phyloP scores from a whole-genome alignment of 2,329 filamentous ascomycete species.

The Simplicillium sp. region DNA sequence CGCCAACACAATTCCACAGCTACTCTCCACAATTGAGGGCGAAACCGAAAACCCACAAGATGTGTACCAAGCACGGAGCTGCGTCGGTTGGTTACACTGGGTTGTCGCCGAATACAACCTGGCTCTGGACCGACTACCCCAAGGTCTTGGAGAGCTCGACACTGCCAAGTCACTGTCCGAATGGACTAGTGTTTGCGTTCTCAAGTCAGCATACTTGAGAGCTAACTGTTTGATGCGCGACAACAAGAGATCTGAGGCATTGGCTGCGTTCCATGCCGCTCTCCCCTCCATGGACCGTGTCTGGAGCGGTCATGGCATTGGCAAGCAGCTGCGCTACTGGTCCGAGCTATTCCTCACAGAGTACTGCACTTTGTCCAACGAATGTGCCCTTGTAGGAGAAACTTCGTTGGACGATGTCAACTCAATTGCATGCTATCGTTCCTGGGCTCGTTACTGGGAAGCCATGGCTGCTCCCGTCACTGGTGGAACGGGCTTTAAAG shows the following conservation, averaged over 20 bases:
- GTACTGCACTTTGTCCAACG: constrained; percentile 60
- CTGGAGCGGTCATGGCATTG: constrained; percentile 40
- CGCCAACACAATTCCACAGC: constrained; percentile 34
- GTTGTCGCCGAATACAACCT: constrained; percentile 58
- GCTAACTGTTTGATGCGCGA: constrained; percentile 51
- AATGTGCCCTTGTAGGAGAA: constrained; percentile 42
- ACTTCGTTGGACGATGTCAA: constrained; percentile 41
- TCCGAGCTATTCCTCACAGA: constrained; percentile 69
- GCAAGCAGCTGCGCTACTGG: constrained; percentile 66
- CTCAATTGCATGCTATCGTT: constrained; percentile 47
- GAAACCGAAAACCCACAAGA: constrained; percentile 47
- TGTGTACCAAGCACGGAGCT: constrained; percentile 70
- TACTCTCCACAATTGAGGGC: constrained; percentile 47
- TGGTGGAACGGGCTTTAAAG: constrained; percentile 49
- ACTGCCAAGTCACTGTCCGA: constrained; percentile 47
- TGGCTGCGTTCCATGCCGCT: constrained; percentile 57
- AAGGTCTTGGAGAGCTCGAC: constrained; percentile 47
- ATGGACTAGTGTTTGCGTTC: constrained; percentile 75
- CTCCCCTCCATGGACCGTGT: constrained; percentile 51
- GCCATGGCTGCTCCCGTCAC: constrained; percentile 32
- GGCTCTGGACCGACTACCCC: constrained; percentile 53
- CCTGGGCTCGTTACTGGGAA: constrained; percentile 65
- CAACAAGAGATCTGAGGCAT: constrained; percentile 44
- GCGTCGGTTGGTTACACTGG: constrained; percentile 80
- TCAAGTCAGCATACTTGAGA: constrained; percentile 71